Conservation (phyloP, 2,329 filamentous ascomycete species). For the Aureobasidium lini region DNA sequence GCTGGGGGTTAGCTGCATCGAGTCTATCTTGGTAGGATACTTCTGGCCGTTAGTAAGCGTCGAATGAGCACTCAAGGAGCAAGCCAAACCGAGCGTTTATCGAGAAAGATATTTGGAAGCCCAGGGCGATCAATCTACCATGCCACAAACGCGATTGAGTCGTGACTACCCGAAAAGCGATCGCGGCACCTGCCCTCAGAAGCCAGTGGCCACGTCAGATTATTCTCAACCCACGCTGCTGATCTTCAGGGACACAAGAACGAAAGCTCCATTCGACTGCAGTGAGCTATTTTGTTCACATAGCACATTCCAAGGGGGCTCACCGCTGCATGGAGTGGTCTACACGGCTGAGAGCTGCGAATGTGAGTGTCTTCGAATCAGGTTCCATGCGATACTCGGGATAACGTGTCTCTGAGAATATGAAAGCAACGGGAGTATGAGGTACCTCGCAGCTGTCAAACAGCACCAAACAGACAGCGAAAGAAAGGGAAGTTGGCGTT, state of each 20-base stretch:
- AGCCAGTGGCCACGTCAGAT: not conserved
- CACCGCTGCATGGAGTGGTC: not conserved
- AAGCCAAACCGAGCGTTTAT: not conserved
- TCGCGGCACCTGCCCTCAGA: not conserved
- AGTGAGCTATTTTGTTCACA: not conserved
- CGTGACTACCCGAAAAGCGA: not conserved
- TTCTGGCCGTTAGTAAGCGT: not conserved
- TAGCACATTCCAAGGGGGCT: not conserved
- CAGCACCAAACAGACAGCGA: not conserved
- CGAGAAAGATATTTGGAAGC: not conserved
- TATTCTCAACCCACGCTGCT: not conserved
- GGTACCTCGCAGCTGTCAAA: not conserved
- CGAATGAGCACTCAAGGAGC: not conserved
- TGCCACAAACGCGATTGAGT: not conserved
- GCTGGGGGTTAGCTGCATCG: not conserved
- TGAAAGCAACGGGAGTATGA: not conserved
- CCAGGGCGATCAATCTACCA: conserved; percentile 1
- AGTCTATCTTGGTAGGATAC: not conserved
- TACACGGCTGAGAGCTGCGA: not conserved
- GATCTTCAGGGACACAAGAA: not conserved
- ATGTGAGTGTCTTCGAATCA: not conserved
- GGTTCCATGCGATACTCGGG: no score
- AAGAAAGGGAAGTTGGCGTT: not conserved
- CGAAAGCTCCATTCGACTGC: not conserved
- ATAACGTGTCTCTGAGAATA: no score